Conservation (phyloP, 495 filamentous ascomycete species). For the Penicillium parvum region DNA sequence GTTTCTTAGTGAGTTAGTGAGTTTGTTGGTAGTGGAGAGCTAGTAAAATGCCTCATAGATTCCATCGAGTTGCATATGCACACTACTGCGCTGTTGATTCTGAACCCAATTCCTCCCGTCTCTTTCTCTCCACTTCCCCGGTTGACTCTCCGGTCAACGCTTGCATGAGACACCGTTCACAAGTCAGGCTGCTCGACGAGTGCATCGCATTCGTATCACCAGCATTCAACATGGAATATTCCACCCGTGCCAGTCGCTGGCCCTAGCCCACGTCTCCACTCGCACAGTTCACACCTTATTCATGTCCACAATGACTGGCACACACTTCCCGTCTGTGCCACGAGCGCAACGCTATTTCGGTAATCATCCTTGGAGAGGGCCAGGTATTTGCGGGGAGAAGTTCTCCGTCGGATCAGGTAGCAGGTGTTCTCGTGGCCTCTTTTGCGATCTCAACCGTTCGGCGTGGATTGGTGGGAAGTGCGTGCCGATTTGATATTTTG, state of each 20-base stretch:
- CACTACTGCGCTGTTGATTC: neutral
- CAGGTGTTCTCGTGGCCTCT: no score
- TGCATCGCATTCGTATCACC: no score
- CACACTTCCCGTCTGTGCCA: constrained; percentile 8
- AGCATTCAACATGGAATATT: no score
- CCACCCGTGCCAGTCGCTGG: constrained; percentile 6
- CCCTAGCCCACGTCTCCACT: constrained; percentile 8
- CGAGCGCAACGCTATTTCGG: constrained; percentile 12
- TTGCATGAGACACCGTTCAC: neutral
- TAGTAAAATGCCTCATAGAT: constrained; percentile 23
- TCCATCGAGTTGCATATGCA: neutral
- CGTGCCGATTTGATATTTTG: no score
- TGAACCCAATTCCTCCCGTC: neutral
- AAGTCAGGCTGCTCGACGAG: no score
- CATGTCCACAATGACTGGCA: neutral
- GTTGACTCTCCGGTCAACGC: constrained; percentile 25
- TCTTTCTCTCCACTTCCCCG: constrained; percentile 22
- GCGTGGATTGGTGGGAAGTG: no score
- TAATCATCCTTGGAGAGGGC: no score
- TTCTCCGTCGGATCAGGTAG: no score
- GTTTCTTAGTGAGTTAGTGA: no score
- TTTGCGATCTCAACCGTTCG: no score
- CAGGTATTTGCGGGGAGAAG: neutral
- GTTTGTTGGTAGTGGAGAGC: constrained; percentile 5
- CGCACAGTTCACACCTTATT: constrained; percentile 34